Evolutionary conservation across 2,329 filamentous ascomycete species (phyloP), one percentile per base, ranked within the genome.

Genomic region (Cladorrhinum sp.): DNA sequence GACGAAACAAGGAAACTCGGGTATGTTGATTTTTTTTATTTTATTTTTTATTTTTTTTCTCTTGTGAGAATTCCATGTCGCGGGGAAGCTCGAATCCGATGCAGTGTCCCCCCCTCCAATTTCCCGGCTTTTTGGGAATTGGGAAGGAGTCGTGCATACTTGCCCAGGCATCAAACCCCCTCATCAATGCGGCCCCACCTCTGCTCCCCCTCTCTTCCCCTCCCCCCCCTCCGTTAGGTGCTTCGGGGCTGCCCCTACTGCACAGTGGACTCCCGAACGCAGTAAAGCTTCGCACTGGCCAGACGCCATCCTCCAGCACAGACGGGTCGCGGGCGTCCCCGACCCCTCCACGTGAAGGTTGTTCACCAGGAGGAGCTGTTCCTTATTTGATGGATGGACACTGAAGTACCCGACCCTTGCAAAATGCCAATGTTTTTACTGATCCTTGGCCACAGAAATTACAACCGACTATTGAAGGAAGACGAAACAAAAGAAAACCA

Each of bases 41-140:
- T 24, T 3, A 26, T 5, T 26, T 26, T 24, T 46, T 16, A 16
- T 14, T n/a, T 42, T n/a, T 42, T 42, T 14, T 14, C 16, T 42
- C 16, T 16, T n/a, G n/a, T n/a, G n/a, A 28, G 9, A 28, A 9
- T 28, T 46, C 18, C 8, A 46, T 46, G 42, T 46, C 18, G 5
- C 18, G 42, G 14, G 42, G 42, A 18, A 18, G n/a, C 42, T 46
- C 42, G 16, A 18, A 9, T 7, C n/a, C n/a, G 42, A 18, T 46
- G 42, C n/a, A 46, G n/a, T 18, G 49, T 3, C 8, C 26, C 23
- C 54, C 54, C 54, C 54, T 57, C 54, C 54, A 57, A 57, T 57
- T 57, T 57, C 54, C 54, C 54, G 33, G 16, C 6, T 21, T 46
- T 46, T 46, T 4, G 42, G 42, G 42, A 46, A 46, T 46, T 46